These are phyloP conservation scores for Mucor circinelloides DNA, from an alignment of 371 early-diverging fungal species.

Conservation along the genomic window DNA sequence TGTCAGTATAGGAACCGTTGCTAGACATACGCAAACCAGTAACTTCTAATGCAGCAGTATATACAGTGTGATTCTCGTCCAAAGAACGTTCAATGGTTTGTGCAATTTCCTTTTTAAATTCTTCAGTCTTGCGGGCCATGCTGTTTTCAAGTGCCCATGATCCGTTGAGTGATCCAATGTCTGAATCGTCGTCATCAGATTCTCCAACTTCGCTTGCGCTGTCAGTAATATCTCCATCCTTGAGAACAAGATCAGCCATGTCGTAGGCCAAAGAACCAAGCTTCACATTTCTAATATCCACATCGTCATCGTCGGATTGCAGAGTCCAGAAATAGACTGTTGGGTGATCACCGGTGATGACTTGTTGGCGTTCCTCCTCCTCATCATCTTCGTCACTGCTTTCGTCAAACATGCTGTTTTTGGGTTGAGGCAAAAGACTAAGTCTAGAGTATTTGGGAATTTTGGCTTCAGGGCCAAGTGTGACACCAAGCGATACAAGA, in stretches of 20 bases:
- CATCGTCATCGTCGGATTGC: conserved; percentile 45
- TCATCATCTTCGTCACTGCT: conserved; percentile 55
- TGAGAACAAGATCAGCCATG: conserved; percentile 43
- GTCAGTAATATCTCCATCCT: conserved; percentile 45
- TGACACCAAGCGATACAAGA: conserved; percentile 68
- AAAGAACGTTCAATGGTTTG: conserved; percentile 84
- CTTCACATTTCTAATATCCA: conserved; percentile 48
- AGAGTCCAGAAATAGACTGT: conserved; percentile 54
- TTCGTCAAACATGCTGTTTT: conserved; percentile 42
- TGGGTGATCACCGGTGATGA: conserved; percentile 43
- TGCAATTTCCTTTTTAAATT: conserved; percentile 78
- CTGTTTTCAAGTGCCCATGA: conserved; percentile 36
- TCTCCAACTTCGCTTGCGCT: conserved; percentile 64
- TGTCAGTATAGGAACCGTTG: conserved; percentile 80
- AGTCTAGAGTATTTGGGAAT: conserved; percentile 75
- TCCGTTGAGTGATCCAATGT: conserved; percentile 39
- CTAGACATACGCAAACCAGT: conserved; percentile 90
- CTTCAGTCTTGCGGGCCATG: conserved; percentile 53
- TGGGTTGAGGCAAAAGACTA: conserved; percentile 54
- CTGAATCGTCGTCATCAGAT: conserved; percentile 51
- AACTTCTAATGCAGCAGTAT: conserved; percentile 83
- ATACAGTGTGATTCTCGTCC: conserved; percentile 74
- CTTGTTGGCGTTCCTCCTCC: conserved; percentile 36
- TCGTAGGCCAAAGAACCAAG: conserved; percentile 51
- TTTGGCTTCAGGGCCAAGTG: conserved; percentile 75